Evolutionary conservation across 2,329 filamentous ascomycete genomes (phyloP), one percentile per base, ranked within the genome.

Genomic region (Xylariaceae sp.): DNA sequence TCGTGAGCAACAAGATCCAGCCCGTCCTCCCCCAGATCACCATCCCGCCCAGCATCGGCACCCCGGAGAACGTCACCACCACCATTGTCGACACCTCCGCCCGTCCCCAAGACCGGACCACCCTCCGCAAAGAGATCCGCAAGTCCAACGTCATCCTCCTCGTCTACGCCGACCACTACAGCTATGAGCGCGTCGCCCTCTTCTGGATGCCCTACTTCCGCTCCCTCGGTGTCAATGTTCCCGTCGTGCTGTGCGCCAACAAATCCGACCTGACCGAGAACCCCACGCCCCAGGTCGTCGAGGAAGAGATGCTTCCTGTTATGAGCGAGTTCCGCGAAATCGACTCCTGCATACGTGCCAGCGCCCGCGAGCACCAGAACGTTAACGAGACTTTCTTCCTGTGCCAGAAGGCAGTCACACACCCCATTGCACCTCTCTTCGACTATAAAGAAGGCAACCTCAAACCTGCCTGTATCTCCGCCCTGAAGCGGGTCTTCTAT

Each of bases 241-340:
- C 94, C 0, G 94, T 99, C 11, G 92, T 99, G 42, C 76, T 99
- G 51, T 97, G 94, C 66, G 91, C 94, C 66, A 97, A 97, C 77
- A 99, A 99, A 72, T 90, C 90, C n/a, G 94, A 99, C 64, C 77
- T 97, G 48, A 83, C 84, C 2, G 82, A 88, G 61, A 86, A 83
- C 40, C 88, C 80, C 53, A 90, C 90, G 9, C 81, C 90, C 0
- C 90, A 96, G 68, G 87, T 96, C 9, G 84, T 96, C 42, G 89
- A 96, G 64, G 94, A 97, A 69, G 94, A 99, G 74, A 97, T 99
- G 90, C 78, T 97, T 31, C 94, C 94, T 1, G 87, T 99, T 59
- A 97, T 99, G 94, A 87, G 89, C 55, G 94, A 99, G 73, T 99
- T 97, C 73, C 93, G 96, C 67, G 94, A 97, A 71, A 97, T 99